phyloP scores from a whole-genome alignment of 345 rosid species.

The Sonneratia caseolaris region DNA sequence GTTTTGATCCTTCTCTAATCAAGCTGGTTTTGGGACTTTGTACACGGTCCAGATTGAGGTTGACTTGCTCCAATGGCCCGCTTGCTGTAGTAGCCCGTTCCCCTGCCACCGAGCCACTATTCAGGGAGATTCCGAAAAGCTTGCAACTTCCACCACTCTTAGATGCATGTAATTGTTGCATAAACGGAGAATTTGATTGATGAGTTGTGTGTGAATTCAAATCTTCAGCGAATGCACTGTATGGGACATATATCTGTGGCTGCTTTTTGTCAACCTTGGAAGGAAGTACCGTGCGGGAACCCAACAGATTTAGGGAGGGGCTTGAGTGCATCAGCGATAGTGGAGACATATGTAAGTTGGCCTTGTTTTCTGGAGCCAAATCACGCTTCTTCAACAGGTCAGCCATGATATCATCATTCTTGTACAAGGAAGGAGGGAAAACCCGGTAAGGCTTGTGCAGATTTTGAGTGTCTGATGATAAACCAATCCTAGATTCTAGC shows the following conservation, averaged over 20 bases:
- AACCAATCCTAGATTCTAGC: conserved; percentile 26
- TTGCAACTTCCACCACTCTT: conserved; percentile 26
- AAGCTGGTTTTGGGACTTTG: conserved; percentile 16
- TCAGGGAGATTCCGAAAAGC: conserved; percentile 43
- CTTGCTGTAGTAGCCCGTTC: conserved; percentile 7
- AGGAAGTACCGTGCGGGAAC: conserved; percentile 16
- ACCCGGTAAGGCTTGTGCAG: conserved; percentile 12
- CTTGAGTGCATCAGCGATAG: conserved; percentile 25
- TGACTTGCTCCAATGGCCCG: conserved; percentile 7
- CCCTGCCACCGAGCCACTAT: conserved; percentile 14
- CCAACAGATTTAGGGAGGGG: conserved; percentile 22
- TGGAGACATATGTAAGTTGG: conserved; percentile 17
- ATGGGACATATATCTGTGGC: conserved; percentile 16
- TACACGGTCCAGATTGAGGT: conserved; percentile 11
- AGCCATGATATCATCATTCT: conserved; percentile 5
- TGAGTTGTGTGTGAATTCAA: conserved; percentile 9
- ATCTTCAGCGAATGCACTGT: conserved; percentile 16
- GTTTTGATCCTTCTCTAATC: conserved; percentile 11
- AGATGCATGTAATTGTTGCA: conserved; percentile 23
- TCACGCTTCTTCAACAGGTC: conserved; percentile 14
- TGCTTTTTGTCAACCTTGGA: conserved; percentile 14
- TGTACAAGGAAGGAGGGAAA: conserved; percentile 12
- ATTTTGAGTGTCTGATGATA: conserved; percentile 25
- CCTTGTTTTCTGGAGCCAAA: conserved; percentile 21
- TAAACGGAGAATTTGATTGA: conserved; percentile 10